Evolutionary conservation across 768 basidiomycete species (phyloP), one percentile per base, ranked within the genome.

Genomic region (Lanmaoa pseudosensibilis): DNA sequence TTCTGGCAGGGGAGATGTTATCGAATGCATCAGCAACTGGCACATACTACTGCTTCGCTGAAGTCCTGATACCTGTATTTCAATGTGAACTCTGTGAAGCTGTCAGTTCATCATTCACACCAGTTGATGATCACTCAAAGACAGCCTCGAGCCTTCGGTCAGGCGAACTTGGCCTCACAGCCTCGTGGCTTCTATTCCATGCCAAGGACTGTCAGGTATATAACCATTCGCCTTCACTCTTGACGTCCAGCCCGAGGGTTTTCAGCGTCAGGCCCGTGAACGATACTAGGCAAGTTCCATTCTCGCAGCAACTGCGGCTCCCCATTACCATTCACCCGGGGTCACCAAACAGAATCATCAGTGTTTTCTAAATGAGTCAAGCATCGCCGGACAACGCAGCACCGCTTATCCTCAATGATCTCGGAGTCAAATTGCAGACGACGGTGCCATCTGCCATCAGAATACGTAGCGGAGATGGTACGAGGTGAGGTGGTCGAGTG

Each of bases 401-500:
- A 1, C 30, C 44, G 2, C 27, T 46, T 6, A 18, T 25, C 5
- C 45, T 45, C 33, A 33, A 47, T 18, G 49, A 52, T 9, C 39
- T 45, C 25, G 46, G 13, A 1, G 30, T 48, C 38, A 55, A 46
- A 23, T 32, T 65, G 16, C 32, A 58, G 54, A 58, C 58, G 19
- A 63, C 50, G 4, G 50, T 60, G 18, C 66, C 66, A 11, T 67
- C 66, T 15, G 45, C n/a, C 13, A 53, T 68, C 2, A 36, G 21
- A 38, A 63, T 1, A 19, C 44, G 44, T 8, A 37, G 21, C 0
- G 21, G 38, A 9, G 44, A 41, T 16, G 39, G 19, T 39, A 13
- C n/a, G 48, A 63, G 56, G 66, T 68, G 44, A 57, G 60, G 21
- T 23, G 25, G 16, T 9, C n/a, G 18, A 19, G 21, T 2, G 2